A percentile compares a stretch with the other conserved stretches of the same genome.
phyloP scores from a whole-genome alignment of 495 filamentous ascomycete species.

The Hyaloscypha finlandica region DNA sequence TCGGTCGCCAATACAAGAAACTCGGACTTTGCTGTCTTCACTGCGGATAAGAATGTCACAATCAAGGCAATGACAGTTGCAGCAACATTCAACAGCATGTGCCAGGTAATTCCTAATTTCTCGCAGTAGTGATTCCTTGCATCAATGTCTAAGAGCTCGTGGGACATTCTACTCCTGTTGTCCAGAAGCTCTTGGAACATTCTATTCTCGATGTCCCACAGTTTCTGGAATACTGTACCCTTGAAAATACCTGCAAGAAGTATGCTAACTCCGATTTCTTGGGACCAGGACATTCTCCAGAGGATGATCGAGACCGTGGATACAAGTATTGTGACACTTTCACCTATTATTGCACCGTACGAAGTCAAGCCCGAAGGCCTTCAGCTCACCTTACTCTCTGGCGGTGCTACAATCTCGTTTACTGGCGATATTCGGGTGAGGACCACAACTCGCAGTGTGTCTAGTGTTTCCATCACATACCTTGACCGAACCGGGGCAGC shows the following conservation, averaged over 20 bases:
- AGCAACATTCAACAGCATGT: slow-evolving; percentile 46
- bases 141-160: too few relatives aligned
- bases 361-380: slow-evolving; percentile 57
- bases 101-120: slow-evolving; percentile 26
- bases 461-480: slow-evolving; percentile 39
- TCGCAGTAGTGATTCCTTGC: too few relatives aligned
- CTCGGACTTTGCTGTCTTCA: slow-evolving; percentile 60
- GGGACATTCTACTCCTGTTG: too few relatives aligned
- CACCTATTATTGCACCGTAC: slow-evolving; percentile 55
- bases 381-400: slow-evolving; percentile 40
- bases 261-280: too few relatives aligned
- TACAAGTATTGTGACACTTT: slow-evolving; percentile 51
- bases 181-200: too few relatives aligned
- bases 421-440: slow-evolving; percentile 43
- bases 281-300: slow-evolving; percentile 45
- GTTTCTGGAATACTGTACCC: too few relatives aligned
- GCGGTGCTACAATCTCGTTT: slow-evolving; percentile 38
- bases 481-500: slow-evolving; percentile 36
- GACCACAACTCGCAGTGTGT: slow-evolving; percentile 37
- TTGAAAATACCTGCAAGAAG: too few relatives aligned
- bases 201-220: too few relatives aligned
- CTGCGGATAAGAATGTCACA: slow-evolving; percentile 56
- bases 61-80: slow-evolving; percentile 48
- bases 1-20: slow-evolving; percentile 41
- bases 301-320: slow-evolving; percentile 62